Evolutionary conservation across 2,329 filamentous ascomycete genomes (phyloP), one percentile per base, ranked within the genome.

Genomic region (Elsinoe australis): DNA sequence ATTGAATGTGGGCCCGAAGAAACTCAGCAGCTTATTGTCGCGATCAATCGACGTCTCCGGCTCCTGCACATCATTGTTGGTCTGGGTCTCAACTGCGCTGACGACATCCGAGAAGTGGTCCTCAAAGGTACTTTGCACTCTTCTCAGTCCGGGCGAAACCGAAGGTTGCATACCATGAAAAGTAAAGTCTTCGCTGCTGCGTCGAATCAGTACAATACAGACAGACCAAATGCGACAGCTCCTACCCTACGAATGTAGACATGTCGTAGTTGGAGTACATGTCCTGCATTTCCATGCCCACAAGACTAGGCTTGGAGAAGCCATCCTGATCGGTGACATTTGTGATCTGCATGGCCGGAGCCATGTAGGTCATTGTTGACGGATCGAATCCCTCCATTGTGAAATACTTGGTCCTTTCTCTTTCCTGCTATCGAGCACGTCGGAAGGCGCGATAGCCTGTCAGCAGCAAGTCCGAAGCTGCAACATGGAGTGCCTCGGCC

Each of bases 361-460:
- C 71, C 64, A 80, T 64, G 58, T 80, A 82, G 57, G 75, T 74
- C 77, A 81, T 79, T 61, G 73, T 70, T 65, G 75, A 73, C 55
- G 74, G 74, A 61, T 79, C 76, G 65, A 75, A 79, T 62, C 74
- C 71, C 59, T 79, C 76, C 67, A 69, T 70, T 51, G 56, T 60
- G 61, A 53, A 18, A 15, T 9, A 31, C 28, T 24, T 26, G 24
- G 24, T 24, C 28, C 28, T 17, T 31, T 4, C 39, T 44, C 39
- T 32, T 44, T 19, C 9, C 17, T 21, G 21, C 15, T 18, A 52
- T 53, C 50, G 15, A 7, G 24, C 12, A 7, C 14, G 4, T 29
- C 14, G 22, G 8, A 26, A 14, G 39, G 24, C 15, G 39, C 15
- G n/a, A 22, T 21, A 26, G 36, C 36, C 36, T 21, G 36, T 26